Evolutionary conservation across 2,329 filamentous ascomycete species (phyloP), one percentile per base, ranked within the genome.

Genomic region (Sporothrix protearum): DNA sequence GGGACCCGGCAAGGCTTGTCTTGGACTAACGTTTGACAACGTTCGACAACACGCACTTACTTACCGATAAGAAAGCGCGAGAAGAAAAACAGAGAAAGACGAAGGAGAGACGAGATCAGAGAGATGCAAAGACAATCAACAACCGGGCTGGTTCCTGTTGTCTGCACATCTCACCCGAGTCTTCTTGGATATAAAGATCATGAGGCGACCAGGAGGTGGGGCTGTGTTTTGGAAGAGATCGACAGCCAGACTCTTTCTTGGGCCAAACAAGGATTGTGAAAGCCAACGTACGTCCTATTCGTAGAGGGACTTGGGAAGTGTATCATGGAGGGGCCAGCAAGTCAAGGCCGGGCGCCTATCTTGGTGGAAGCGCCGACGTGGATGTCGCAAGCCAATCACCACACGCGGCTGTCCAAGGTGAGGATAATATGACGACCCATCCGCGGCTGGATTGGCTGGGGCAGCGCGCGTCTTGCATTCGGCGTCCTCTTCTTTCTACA

Each of bases 151-250:
- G 33, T n/a, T 1, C 19, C 6, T n/a, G 14, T 3, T 3, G 8
- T 19, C 19, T 39, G 57, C 8, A 2, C 49, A 14, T 28, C 49
- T 25, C 33, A 42, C 57, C 57, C n/a, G n/a, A 25, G n/a, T 42
- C 33, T 25, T 36, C 4, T 14, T 63, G 3, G 33, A 63, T 63
- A 63, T 63, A 63, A 63, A 63, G 57, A 63, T 63, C 57, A 63
- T 25, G 57, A 33, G 33, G n/a, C 57, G 57, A 42, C 57, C 25
- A 42, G 3, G 57, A 25, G 30, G 57, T 16, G 33, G 16, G 57
- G 42, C 30, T 36, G n/a, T 61, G 33, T 19, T 16, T 30, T 57
- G 12, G 28, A 53, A 3, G 53, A 57, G 53, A 63, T 63, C 57
- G 33, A 16, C 57, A 25, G 57, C 33, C 30, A 39, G 33, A 63